Evolutionary conservation across 2,329 filamentous ascomycete species (phyloP).

Genomic region (Pseudocercospora eumusae): DNA sequence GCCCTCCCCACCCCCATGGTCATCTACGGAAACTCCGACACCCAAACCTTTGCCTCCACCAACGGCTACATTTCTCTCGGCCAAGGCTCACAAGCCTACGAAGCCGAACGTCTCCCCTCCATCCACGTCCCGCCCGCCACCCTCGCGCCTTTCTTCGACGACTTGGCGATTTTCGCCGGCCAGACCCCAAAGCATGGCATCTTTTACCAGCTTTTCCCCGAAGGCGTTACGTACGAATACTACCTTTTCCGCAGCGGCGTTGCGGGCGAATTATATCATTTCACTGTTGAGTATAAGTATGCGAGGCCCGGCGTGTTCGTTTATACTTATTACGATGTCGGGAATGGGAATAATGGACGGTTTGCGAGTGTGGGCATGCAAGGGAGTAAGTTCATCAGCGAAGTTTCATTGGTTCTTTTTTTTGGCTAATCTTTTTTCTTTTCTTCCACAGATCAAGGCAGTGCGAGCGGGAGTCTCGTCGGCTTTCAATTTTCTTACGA

Average conservation of each 20-base stretch:
- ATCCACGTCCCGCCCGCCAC: conserved; percentile 33
- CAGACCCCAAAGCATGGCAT: conserved; percentile 34
- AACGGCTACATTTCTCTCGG: conserved; percentile 39
- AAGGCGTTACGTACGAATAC: conserved; percentile 38
- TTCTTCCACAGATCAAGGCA: neutral
- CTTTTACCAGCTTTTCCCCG: conserved; percentile 36
- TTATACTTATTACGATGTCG: conserved; percentile 36
- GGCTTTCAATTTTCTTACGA: conserved; percentile 28
- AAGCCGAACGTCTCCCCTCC: conserved; percentile 30
- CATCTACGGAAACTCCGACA: conserved; percentile 30
- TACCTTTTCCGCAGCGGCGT: conserved; percentile 31
- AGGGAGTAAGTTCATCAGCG: conserved; percentile 32
- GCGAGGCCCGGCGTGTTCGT: conserved; percentile 35
- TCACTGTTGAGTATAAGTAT: conserved; percentile 36
- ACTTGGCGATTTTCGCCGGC: conserved; percentile 34
- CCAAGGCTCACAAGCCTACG: conserved; percentile 33
- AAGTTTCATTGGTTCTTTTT: no score
- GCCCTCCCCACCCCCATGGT: conserved; percentile 35
- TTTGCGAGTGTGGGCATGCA: conserved; percentile 35
- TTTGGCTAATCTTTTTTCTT: neutral
- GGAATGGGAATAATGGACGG: conserved; percentile 27
- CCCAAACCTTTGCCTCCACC: conserved; percentile 32
- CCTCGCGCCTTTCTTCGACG: conserved; percentile 39
- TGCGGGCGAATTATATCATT: conserved; percentile 34
- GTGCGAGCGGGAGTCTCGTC: conserved; percentile 2